Conservation (phyloP, 306 rosid species). For the Cyamopsis tetragonoloba region DNA sequence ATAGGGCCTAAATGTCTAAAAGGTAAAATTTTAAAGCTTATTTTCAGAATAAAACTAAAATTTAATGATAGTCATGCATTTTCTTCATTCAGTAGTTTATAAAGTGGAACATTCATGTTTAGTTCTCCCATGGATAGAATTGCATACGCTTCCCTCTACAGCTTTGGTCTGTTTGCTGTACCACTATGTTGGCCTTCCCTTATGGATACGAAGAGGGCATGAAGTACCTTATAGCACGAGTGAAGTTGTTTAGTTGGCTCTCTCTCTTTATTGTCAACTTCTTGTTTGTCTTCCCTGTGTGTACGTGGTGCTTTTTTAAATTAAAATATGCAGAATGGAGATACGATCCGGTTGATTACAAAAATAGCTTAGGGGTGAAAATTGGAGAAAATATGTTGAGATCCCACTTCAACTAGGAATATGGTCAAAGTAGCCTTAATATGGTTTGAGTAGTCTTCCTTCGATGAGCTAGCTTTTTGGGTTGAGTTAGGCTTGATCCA, state of each 20-base stretch:
- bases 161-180: constrained; percentile 7
- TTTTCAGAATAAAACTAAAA: neutral
- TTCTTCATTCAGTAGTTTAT: constrained; percentile 9
- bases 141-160: neutral
- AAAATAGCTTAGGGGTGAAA: too few relatives aligned
- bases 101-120: neutral
- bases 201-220: neutral
- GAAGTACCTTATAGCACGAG: constrained; percentile 7
- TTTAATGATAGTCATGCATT: neutral
- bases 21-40: neutral
- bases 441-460: too few relatives aligned
- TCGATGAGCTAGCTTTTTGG: too few relatives aligned
- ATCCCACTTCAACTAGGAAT: too few relatives aligned
- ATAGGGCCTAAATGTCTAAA: neutral
- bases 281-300: neutral
- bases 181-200: neutral
- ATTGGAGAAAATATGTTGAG: too few relatives aligned
- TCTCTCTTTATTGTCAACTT: constrained; percentile 8
- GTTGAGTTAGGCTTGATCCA: too few relatives aligned
- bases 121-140: constrained; percentile 9
- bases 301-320: neutral
- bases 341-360: too few relatives aligned
- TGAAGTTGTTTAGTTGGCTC: constrained; percentile 11
- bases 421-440: too few relatives aligned
- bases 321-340: constrained; percentile 2